A percentile compares a stretch with the other conserved stretches of the same genome.
phyloP scores from a whole-genome alignment of 768 basidiomycete genomes.

The Myochromella boudieri region DNA sequence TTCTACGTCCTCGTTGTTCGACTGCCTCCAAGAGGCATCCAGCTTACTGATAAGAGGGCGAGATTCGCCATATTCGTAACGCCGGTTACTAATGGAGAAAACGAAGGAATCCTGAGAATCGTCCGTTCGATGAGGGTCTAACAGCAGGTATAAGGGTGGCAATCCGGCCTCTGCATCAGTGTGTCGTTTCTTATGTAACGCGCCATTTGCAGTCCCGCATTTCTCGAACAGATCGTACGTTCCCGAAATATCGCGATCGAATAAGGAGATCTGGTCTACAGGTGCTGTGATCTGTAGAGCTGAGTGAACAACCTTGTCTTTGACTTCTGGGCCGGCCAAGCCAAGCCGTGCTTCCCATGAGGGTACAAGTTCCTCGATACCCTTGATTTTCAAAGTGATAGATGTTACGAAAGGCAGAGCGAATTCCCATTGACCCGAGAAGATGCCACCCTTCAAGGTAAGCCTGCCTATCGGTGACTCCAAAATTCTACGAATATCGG shows the following conservation, averaged over 20 bases:
- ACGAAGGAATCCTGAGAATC: conserved; percentile 79
- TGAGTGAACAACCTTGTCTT: conserved; percentile 66
- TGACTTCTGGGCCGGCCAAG: conserved; percentile 61
- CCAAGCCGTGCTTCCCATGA: conserved; percentile 87
- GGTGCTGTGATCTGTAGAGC: conserved; percentile 63
- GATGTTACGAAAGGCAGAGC: conserved; percentile 63
- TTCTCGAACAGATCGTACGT: conserved; percentile 75
- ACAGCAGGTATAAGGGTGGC: conserved; percentile 75
- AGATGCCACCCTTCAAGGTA: conserved; percentile 52
- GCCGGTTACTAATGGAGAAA: conserved; percentile 75
- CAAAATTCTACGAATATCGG: conserved; percentile 73
- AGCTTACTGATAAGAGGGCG: conserved; percentile 77
- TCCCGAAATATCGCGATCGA: conserved; percentile 85
- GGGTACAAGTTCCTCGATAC: conserved; percentile 67
- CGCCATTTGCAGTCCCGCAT: conserved; percentile 86
- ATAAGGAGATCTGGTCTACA: conserved; percentile 37
- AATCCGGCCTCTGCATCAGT: conserved; percentile 42
- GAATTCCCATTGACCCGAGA: conserved; percentile 77
- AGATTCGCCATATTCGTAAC: conserved; percentile 80
- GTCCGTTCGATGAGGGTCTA: conserved; percentile 85
- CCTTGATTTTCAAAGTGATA: conserved; percentile 62
- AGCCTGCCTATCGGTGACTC: conserved; percentile 78
- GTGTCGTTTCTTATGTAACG: conserved; percentile 67
- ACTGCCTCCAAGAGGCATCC: conserved; percentile 78
- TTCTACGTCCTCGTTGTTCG: conserved; percentile 45